Base-by-base conservation (phyloP, 495 filamentous ascomycete species). In the Filosporella fistucella region DNA sequence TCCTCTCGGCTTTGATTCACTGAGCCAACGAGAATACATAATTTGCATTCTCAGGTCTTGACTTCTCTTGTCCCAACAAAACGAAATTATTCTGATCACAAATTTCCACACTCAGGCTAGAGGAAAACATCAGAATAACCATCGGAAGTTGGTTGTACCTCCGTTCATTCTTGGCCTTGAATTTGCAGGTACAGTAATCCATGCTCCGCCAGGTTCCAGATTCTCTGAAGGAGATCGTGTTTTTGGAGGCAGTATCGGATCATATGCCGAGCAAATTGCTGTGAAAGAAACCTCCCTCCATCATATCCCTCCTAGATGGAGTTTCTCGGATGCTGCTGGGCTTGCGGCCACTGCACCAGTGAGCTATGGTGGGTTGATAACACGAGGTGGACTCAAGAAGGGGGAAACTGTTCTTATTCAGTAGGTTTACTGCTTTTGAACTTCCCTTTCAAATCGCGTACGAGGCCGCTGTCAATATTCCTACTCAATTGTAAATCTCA, bases 381-480 rank as follows among this genome's bases (percentile, higher is more conserved):
- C 70, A 8, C 60, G 82, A 21, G 82, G 76, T 1, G 68, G 73
- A 2, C 63, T 84, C 8, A 71, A 81, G 57, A 60, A 66, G 13
- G 81, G 80, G 1, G 82, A 85, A 20, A 57, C 50, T 1, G 45
- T 54, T 2, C 36, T 54, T 3, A 37, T 57, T 11, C 49, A 86
- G n/a, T n/a, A n/a, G n/a, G n/a, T n/a, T n/a, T n/a, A n/a, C n/a
- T n/a, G n/a, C n/a, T n/a, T n/a, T n/a, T n/a, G n/a, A n/a, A n/a
- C n/a, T n/a, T n/a, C n/a, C n/a, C n/a, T n/a, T n/a, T n/a, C n/a
- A n/a, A n/a, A n/a, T n/a, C n/a, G n/a, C n/a, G n/a, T n/a, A n/a
- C n/a, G n/a, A n/a, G n/a, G n/a, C n/a, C n/a, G n/a, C n/a, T n/a
- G n/a, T n/a, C n/a, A n/a, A n/a, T n/a, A n/a, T n/a, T n/a, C n/a